phyloP scores from a whole-genome alignment of 352 stramenopile genomes.

The Aphanomyces astaci region DNA sequence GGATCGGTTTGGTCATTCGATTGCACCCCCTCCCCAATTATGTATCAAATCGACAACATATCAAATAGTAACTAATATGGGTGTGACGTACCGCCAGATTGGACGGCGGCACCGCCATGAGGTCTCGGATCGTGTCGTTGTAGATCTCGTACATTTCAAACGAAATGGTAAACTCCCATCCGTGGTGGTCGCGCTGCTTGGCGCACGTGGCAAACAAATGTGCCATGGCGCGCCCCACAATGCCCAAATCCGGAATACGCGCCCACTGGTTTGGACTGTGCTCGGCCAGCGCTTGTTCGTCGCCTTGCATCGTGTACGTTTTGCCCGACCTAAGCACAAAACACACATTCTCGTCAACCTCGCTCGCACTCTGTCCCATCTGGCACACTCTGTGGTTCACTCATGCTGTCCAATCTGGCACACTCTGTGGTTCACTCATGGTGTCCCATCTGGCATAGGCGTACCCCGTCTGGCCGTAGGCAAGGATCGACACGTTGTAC shows the following conservation, averaged over 20 bases:
- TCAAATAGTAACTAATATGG: too few relatives aligned
- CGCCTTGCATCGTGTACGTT: slow-evolving; percentile 84
- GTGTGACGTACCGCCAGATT: slow-evolving; percentile 43
- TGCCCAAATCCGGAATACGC: slow-evolving; percentile 55
- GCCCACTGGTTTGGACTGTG: slow-evolving; percentile 31
- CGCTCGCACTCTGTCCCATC: too few relatives aligned
- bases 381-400: too few relatives aligned
- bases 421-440: too few relatives aligned
- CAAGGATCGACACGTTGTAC: slow-evolving; percentile 95
- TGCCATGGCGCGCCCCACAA: slow-evolving; percentile 66
- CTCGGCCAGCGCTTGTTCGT: slow-evolving; percentile 32
- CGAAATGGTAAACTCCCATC: slow-evolving; percentile 64
- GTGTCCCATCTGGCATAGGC: too few relatives aligned
- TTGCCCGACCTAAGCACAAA: slow-evolving; percentile 54
- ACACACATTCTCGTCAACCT: not conserved
- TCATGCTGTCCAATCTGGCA: too few relatives aligned
- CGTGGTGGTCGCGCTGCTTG: slow-evolving; percentile 50
- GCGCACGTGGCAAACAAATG: slow-evolving; percentile 69
- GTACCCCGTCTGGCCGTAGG: slow-evolving; percentile 83
- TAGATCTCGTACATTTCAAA: slow-evolving; percentile 95
- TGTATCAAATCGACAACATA: too few relatives aligned
- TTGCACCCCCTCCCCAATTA: too few relatives aligned
- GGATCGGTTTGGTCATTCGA: too few relatives aligned
- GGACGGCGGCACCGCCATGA: too few relatives aligned
- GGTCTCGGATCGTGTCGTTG: slow-evolving; percentile 93